Evolutionary conservation across 2,329 filamentous ascomycete genomes (phyloP).

Genomic region (Lasiodiplodia citricola): DNA sequence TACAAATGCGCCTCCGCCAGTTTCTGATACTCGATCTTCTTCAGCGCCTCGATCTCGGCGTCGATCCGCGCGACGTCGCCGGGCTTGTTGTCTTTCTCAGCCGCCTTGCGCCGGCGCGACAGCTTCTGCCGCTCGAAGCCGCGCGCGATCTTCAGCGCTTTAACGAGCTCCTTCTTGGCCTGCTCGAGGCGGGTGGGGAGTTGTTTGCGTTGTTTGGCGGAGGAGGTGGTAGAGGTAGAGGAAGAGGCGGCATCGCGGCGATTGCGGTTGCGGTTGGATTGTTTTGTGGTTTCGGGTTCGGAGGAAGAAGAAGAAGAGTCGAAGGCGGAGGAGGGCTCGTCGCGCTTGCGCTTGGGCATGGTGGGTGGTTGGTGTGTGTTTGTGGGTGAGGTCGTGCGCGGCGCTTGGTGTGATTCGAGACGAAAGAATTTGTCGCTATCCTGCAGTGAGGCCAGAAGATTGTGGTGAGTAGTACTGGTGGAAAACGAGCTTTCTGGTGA

Average conservation of each 20-base stretch:
- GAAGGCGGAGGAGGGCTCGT: constrained; percentile 25
- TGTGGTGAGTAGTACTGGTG: not conserved
- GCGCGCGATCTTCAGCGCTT: constrained; percentile 74
- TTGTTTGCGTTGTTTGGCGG: constrained; percentile 4
- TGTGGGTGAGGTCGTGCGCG: not conserved
- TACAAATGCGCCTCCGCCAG: constrained; percentile 61
- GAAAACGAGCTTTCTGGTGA: not conserved
- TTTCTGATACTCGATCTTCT: constrained; percentile 57
- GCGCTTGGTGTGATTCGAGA: not conserved
- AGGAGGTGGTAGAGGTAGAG: constrained; percentile 25
- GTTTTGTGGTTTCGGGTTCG: constrained; percentile 26
- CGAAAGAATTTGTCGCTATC: not conserved
- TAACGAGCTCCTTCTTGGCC: constrained; percentile 65
- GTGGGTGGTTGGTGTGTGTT: not conserved
- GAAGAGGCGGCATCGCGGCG: constrained; percentile 27
- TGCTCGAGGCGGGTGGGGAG: constrained; percentile 53
- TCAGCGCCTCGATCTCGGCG: constrained; percentile 60
- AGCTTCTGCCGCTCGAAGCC: constrained; percentile 80
- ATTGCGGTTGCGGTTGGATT: constrained; percentile 37
- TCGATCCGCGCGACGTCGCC: constrained; percentile 64
- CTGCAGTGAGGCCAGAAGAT: not conserved
- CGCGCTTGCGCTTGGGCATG: constrained; percentile 45
- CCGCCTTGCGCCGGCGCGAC: constrained; percentile 63
- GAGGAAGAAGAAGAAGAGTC: not conserved
- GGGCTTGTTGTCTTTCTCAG: constrained; percentile 53